Conservation (phyloP, 2,329 filamentous ascomycete species). For the Phyllosticta citrichinensis region DNA sequence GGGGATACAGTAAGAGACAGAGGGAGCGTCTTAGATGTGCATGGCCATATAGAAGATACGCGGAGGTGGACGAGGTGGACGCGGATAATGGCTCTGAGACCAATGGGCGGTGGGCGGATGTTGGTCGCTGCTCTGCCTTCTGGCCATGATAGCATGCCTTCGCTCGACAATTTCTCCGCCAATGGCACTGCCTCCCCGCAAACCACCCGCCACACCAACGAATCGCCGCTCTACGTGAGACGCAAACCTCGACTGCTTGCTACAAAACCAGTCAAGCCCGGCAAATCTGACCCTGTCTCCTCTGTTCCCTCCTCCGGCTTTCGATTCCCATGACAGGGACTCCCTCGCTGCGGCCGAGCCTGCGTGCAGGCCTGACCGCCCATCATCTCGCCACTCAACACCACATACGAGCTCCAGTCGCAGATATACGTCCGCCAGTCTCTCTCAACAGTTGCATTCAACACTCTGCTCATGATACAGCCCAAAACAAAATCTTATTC, state of each 20-base stretch:
- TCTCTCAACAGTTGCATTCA: neutral
- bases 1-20: slow-evolving; percentile 6
- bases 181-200: slow-evolving; percentile 6
- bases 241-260: neutral
- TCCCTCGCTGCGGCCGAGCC: neutral
- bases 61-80: slow-evolving; percentile 2
- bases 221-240: neutral
- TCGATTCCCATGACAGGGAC: neutral
- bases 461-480: neutral
- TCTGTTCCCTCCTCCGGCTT: neutral
- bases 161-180: slow-evolving; percentile 7
- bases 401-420: neutral
- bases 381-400: neutral
- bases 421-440: neutral
- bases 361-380: neutral
- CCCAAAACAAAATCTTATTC: neutral
- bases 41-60: slow-evolving; percentile 9
- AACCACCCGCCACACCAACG: neutral
- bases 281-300: neutral
- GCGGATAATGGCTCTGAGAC: neutral
- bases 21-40: slow-evolving; percentile 1
- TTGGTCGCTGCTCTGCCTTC: neutral
- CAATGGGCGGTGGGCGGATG: neutral
- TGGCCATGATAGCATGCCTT: neutral
- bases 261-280: neutral